A percentile compares a stretch with the other conserved stretches of the same genome.
Conservation (phyloP, 805 yeast species). For the Clavispora carvajalis region DNA sequence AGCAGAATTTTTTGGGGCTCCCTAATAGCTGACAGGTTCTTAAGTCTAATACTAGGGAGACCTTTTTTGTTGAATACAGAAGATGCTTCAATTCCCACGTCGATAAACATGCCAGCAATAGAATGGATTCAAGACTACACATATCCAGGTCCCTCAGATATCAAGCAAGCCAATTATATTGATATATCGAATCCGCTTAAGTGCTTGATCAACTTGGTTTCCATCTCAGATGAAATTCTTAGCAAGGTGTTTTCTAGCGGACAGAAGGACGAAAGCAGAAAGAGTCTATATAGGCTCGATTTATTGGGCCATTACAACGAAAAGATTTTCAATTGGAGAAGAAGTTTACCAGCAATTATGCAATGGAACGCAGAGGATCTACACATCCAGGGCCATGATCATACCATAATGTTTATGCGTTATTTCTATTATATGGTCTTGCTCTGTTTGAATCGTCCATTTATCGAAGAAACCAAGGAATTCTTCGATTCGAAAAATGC, state of each 20-base stretch:
- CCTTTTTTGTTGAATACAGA: slow-evolving; percentile 7
- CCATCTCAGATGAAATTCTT: slow-evolving; percentile 10
- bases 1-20: slow-evolving; percentile 14
- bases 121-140: slow-evolving; percentile 9
- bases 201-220: slow-evolving; percentile 5
- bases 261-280: background rate
- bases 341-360: slow-evolving; percentile 4
- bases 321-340: slow-evolving; percentile 8
- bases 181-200: slow-evolving; percentile 10
- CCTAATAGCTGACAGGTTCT: slow-evolving; percentile 11
- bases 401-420: slow-evolving; percentile 10
- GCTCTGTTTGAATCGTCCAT: slow-evolving; percentile 11
- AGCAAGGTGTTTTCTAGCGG: slow-evolving; percentile 3
- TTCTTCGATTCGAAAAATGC: background rate
- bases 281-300: too few species aligned
- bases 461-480: slow-evolving; percentile 4
- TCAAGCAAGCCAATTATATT: slow-evolving; percentile 4
- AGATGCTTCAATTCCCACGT: slow-evolving; percentile 8
- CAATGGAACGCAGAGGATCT: slow-evolving; percentile 6
- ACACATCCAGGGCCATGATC: slow-evolving; percentile 5
- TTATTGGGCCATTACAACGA: slow-evolving; percentile 5
- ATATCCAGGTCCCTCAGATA: slow-evolving; percentile 6
- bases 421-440: slow-evolving; percentile 11
- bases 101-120: slow-evolving; percentile 11
- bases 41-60: slow-evolving; percentile 11